Base-by-base conservation (phyloP, 768 basidiomycete genomes). In the Hygrophorus pudorinus region DNA sequence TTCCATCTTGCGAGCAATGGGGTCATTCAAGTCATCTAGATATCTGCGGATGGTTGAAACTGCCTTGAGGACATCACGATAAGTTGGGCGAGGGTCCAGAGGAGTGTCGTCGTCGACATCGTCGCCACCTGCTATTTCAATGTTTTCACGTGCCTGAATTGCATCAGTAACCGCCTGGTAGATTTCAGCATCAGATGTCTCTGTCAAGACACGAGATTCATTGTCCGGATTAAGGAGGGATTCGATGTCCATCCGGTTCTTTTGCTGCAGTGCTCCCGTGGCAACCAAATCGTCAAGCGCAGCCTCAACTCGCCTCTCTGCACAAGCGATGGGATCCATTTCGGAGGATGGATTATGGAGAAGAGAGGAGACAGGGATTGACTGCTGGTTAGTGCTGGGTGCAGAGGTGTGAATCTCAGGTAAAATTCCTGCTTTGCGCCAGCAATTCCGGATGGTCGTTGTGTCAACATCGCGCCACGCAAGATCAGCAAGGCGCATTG, bases 361-460 rank as follows among this genome's bases (percentile, higher is more conserved):
- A 34, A 64, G 51, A 2, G 53, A 52, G n/a, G 56, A 51, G 32
- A 59, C 47, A 1, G 56, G 55, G 32, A 57, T 48, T 0, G 48
- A 44, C n/a, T n/a, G n/a, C n/a, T n/a, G n/a, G n/a, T n/a, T n/a
- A n/a, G n/a, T n/a, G n/a, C n/a, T n/a, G n/a, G n/a, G n/a, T n/a
- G n/a, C n/a, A n/a, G n/a, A n/a, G n/a, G n/a, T n/a, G n/a, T n/a
- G n/a, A n/a, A 37, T 31, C 12, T 53, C 51, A 28, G 54, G 59
- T 46, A 63, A 48, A 48, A 67, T 69, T 6, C 59, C 56, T 5
- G 63, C 48, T 27, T 68, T 62, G 1, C 20, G 16, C 67, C 67
- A 70, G 50, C 65, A 68, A 42, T 68, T 59, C n/a, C 41, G 30
- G 29, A 70, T 65, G 7, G 64, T 65, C 4, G 52, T 52, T 0